Percentiles rank a stretch among this genome's conserved stretches.
Conservation (phyloP, 768 basidiomycete genomes). For the Pleurotus citrinopileatus region DNA sequence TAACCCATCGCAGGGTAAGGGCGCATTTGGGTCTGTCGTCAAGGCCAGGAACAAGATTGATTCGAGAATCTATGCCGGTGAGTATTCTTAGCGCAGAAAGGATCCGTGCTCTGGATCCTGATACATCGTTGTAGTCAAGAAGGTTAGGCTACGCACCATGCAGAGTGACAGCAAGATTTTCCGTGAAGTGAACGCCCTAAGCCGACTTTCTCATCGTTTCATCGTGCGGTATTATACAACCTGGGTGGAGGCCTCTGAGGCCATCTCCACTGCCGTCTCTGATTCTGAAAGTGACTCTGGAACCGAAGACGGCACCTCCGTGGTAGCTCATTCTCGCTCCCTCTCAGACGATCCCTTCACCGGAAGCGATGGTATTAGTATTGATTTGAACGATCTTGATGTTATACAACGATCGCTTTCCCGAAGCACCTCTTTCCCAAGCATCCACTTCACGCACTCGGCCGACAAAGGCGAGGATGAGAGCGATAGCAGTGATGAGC, state of each 20-base stretch:
- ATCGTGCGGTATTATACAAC: constrained; percentile 92
- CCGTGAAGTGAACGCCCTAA: constrained; percentile 88
- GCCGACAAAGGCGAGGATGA: constrained; percentile 19
- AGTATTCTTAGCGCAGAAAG: constrained; percentile 16
- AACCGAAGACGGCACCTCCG: constrained; percentile 52
- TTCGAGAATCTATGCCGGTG: constrained; percentile 77
- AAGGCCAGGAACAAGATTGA: constrained; percentile 92
- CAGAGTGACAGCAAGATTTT: constrained; percentile 88
- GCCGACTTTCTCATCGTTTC: constrained; percentile 81
- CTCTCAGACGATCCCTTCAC: constrained; percentile 14
- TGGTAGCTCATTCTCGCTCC: constrained; percentile 38
- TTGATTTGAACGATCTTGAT: constrained; percentile 63
- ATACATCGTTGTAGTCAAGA: constrained; percentile 60
- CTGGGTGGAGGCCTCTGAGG: constrained; percentile 77
- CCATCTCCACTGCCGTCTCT: constrained; percentile 46
- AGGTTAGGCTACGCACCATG: constrained; percentile 73
- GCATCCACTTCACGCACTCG: constrained; percentile 74
- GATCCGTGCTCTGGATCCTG: background rate
- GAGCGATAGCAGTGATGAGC: constrained; percentile 36
- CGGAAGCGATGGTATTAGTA: constrained; percentile 55
- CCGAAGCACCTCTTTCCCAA: constrained; percentile 63
- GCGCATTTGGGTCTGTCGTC: constrained; percentile 92
- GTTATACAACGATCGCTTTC: constrained; percentile 39
- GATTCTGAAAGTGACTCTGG: constrained; percentile 44
- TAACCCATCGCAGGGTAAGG: constrained; percentile 60